A percentile compares a stretch with the other conserved stretches of the same genome.
Evolutionary conservation across 2,329 filamentous ascomycete species (phyloP).

Genomic region (Fusarium sp.): DNA sequence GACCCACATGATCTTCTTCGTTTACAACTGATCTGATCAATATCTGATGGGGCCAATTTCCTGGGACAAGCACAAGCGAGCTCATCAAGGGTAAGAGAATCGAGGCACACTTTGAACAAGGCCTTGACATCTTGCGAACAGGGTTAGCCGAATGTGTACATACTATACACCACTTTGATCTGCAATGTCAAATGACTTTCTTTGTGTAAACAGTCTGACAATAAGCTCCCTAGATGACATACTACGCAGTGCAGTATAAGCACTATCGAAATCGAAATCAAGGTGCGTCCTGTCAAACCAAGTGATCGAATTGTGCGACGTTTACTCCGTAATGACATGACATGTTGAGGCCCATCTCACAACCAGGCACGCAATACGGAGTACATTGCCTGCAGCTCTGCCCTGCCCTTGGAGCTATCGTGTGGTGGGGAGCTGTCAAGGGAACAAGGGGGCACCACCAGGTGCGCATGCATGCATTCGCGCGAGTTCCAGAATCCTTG

Average conservation of each 20-base stretch:
- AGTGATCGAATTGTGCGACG: background rate
- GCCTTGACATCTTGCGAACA: background rate
- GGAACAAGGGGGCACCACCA: background rate
- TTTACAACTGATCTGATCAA: constrained; percentile 11
- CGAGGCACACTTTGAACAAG: background rate
- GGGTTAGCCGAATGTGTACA: background rate
- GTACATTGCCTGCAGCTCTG: constrained; percentile 8
- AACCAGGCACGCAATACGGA: constrained; percentile 21
- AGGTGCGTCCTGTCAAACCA: background rate
- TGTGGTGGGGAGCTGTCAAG: constrained; percentile 28
- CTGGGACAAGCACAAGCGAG: constrained; percentile 3
- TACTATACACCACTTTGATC: background rate
- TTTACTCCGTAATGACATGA: background rate
- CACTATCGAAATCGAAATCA: background rate
- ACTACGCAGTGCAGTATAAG: background rate
- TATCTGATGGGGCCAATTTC: background rate
- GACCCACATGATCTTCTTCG: constrained; percentile 3
- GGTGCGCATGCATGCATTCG: background rate
- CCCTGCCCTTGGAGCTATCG: constrained; percentile 13
- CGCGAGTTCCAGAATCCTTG: constrained; percentile 38
- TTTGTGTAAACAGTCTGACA: background rate
- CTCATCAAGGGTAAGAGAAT: background rate
- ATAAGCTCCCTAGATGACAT: background rate
- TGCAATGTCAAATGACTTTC: background rate
- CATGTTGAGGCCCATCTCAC: background rate